Evolutionary conservation across 257 asterid species (phyloP).

Genomic region (Striga asiatica): DNA sequence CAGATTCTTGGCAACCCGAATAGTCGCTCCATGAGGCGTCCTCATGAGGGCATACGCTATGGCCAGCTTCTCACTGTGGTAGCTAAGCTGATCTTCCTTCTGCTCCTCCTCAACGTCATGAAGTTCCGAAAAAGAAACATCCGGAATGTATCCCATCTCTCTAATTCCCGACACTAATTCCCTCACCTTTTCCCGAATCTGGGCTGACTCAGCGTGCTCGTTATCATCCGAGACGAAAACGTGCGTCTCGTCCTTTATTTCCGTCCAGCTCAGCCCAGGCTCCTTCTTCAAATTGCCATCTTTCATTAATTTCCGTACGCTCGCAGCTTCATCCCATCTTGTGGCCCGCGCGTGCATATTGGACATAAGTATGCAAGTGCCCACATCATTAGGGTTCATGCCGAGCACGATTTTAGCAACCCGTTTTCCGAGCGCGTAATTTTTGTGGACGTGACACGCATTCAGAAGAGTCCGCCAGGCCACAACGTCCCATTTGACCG

Average conservation of each 20-base stretch:
- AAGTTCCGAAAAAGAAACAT: slow-evolving; percentile 37
- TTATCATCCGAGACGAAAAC: slow-evolving; percentile 56
- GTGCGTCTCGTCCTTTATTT: slow-evolving; percentile 56
- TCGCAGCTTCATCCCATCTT: slow-evolving; percentile 71
- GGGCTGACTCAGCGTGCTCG: slow-evolving; percentile 39
- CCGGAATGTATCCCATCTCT: slow-evolving; percentile 55
- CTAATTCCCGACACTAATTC: slow-evolving; percentile 48
- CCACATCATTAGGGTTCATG: slow-evolving; percentile 59
- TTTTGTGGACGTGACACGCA: slow-evolving; percentile 64
- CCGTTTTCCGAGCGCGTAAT: slow-evolving; percentile 50
- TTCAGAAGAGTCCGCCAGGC: slow-evolving; percentile 84
- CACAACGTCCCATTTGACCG: slow-evolving; percentile 55
- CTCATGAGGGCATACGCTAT: slow-evolving; percentile 74
- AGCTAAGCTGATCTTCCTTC: slow-evolving; percentile 50
- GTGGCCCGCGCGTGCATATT: slow-evolving; percentile 69
- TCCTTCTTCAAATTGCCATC: slow-evolving; percentile 69
- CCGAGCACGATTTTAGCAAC: slow-evolving; percentile 40
- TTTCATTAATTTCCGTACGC: slow-evolving; percentile 41
- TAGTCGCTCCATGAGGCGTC: slow-evolving; percentile 57
- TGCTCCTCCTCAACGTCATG: slow-evolving; percentile 84
- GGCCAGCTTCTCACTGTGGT: slow-evolving; percentile 85
- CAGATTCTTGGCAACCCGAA: slow-evolving; percentile 60
- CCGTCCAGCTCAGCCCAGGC: slow-evolving; percentile 92
- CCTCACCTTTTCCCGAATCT: slow-evolving; percentile 45
- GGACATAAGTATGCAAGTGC: slow-evolving; percentile 57